Evolutionary conservation across 805 yeast genomes (phyloP), one percentile per base, ranked within the genome.

Genomic region (Babjeviella inositovora): DNA sequence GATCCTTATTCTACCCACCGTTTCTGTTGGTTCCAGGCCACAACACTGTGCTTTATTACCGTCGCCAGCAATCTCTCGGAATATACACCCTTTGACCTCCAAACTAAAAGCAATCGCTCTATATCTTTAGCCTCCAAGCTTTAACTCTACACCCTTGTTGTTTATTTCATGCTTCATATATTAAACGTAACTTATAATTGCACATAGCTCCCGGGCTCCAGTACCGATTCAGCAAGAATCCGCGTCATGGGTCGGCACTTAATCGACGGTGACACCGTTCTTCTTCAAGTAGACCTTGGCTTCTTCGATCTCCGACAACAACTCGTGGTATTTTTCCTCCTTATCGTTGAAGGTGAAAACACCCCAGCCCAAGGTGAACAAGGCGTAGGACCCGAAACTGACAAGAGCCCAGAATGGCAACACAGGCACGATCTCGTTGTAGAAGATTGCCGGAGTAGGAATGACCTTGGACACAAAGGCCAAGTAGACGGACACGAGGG

Each of bases 401-500:
- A 74, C 76, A 30, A 74, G 49, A 1, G 55, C 62, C 84, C 82
- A 74, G 56, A 62, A 71, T 16, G 84, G 84, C 28, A 74, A 36
- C 16, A 57, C 70, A 7, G 82, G 82, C 30, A 74, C 47, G 23
- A 73, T 59, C 33, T 70, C 70, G 14, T 50, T 37, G 22, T 55
- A 60, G 33, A 73, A 36, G 15, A 42, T 33, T n/a, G 41, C 45
- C 6, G 68, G 53, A 5, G 63, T 47, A 20, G 82, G 82, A 27
- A 74, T 47, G 19, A 60, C 57, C 9, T 70, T 71, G 10, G 53
- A 33, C 28, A 43, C 44, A 14, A 72, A 50, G 3, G 69, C 59
- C 34, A 60, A 48, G 47, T 74, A 74, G 6, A 69, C 39, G 3
- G 73, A 60, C 5, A 60, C 40, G n/a, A 56, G 36, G 12, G 62